phyloP scores from a whole-genome alignment of 768 basidiomycete genomes.

The Russula compacta region DNA sequence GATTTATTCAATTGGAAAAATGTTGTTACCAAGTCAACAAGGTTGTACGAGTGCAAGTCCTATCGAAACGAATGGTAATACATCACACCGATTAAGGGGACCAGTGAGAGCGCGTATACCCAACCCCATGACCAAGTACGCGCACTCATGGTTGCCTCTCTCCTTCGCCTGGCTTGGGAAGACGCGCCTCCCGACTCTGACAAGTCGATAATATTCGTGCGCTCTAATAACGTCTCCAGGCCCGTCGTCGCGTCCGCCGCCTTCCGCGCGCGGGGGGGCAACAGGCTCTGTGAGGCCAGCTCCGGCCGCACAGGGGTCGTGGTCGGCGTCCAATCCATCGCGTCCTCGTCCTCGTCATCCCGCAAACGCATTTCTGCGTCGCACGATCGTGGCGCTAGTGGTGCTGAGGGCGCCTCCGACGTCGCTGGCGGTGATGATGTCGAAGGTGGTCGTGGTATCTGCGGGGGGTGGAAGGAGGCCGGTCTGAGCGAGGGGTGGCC shows the following conservation, averaged over 20 bases:
- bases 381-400: constrained; percentile 15
- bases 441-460: background rate
- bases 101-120: constrained; percentile 8
- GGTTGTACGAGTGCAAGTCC: background rate
- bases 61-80: constrained; percentile 2
- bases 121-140: constrained; percentile 6
- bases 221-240: constrained; percentile 16
- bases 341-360: constrained; percentile 27
- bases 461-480: constrained; percentile 22
- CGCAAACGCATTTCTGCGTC: constrained; percentile 25
- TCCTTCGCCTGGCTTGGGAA: background rate
- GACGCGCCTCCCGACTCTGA: background rate
- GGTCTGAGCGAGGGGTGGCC: constrained; percentile 54
- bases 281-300: background rate
- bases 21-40: background rate
- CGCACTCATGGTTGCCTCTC: background rate
- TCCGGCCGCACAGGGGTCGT: background rate
- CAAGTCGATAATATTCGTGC: constrained; percentile 13
- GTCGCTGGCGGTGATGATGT: background rate
- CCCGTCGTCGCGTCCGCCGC: constrained; percentile 11
- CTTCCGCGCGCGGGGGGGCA: background rate
- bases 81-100: constrained; percentile 4
- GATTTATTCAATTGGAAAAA: background rate
- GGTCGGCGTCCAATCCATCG: constrained; percentile 67
- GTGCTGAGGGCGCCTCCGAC: background rate